Evolutionary conservation across 805 yeast genomes (phyloP).

Genomic region (Candida alai): DNA sequence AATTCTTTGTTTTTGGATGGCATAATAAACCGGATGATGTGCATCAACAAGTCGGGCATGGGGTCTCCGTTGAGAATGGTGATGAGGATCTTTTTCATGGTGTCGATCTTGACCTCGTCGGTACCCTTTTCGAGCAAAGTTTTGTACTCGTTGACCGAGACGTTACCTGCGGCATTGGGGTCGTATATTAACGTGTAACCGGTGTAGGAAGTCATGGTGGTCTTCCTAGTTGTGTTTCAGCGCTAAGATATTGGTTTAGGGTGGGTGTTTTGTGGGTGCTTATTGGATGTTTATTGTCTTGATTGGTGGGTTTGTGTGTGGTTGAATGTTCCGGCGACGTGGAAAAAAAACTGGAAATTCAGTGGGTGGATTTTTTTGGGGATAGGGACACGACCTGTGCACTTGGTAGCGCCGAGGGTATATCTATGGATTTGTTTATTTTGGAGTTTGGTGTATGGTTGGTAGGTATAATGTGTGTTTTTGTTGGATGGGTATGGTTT

Average conservation of each 20-base stretch:
- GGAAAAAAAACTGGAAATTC: too few relatives aligned
- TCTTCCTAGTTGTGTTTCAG: not conserved
- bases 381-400: conserved; percentile 4
- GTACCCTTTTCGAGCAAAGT: conserved; percentile 79
- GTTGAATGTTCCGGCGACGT: too few relatives aligned
- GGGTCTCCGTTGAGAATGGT: conserved; percentile 91
- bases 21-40: conserved; percentile 94
- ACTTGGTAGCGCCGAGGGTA: not conserved
- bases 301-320: conserved; percentile 17
- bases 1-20: conserved; percentile 88
- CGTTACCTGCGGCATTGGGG: conserved; percentile 61
- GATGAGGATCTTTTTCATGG: conserved; percentile 84
- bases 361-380: too few relatives aligned
- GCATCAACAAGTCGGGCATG: conserved; percentile 91
- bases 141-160: conserved; percentile 69
- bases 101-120: conserved; percentile 81
- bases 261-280: conserved; percentile 1
- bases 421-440: not conserved
- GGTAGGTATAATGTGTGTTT: too few relatives aligned
- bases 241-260: not conserved
- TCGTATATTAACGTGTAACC: conserved; percentile 82
- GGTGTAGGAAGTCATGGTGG: conserved; percentile 18
- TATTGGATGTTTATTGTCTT: conserved; percentile 6
- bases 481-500: too few relatives aligned
- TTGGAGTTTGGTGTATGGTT: too few relatives aligned